Evolutionary conservation across 2,329 filamentous ascomycete species (phyloP).

Genomic region (Magnaporthales sp.): DNA sequence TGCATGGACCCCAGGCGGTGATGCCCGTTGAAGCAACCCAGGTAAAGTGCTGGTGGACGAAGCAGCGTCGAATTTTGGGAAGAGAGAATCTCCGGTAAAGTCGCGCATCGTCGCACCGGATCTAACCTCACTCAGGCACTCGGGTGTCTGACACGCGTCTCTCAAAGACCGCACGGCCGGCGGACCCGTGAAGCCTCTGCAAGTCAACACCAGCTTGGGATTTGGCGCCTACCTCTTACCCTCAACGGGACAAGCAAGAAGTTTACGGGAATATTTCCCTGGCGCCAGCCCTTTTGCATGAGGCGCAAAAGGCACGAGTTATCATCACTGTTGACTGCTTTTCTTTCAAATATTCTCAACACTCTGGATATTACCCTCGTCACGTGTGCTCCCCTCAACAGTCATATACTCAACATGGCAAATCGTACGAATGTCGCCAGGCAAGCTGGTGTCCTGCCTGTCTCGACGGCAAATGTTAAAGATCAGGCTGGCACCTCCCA

Average conservation of each 20-base stretch:
- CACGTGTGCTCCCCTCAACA: neutral
- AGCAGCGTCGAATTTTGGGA: neutral
- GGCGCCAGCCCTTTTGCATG: too few relatives aligned
- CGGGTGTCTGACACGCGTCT: neutral
- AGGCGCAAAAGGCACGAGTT: neutral
- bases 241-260: neutral
- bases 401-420: neutral
- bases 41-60: neutral
- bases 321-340: neutral
- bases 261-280: too few relatives aligned
- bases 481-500: constrained; percentile 31
- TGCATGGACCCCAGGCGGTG: neutral
- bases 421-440: neutral
- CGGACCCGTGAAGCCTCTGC: neutral
- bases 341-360: neutral
- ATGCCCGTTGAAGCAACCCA: neutral
- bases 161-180: neutral
- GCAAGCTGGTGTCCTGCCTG: constrained; percentile 37
- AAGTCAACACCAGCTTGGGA: neutral
- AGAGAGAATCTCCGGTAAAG: neutral
- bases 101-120: neutral
- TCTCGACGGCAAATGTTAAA: constrained; percentile 25
- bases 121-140: neutral
- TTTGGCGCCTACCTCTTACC: neutral
- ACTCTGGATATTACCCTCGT: neutral